phyloP scores from a whole-genome alignment of 192 early-diverging fungal species.

The Helicostylum pulchrum region DNA sequence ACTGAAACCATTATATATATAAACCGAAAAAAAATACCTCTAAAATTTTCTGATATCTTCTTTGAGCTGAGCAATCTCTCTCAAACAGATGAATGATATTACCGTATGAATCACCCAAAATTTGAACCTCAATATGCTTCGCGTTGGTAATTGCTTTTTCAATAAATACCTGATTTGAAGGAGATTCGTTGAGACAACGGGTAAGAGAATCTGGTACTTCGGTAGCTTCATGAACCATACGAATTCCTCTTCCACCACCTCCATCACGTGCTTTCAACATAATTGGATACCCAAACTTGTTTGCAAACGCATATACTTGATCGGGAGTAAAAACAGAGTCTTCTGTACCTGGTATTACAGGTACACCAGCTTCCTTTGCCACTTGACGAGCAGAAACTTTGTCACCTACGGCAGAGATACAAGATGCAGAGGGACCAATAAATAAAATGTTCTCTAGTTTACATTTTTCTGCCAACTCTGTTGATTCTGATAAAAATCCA shows the following conservation, averaged over 20 bases:
- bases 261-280: constrained; percentile 95
- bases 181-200: constrained; percentile 79
- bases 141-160: constrained; percentile 85
- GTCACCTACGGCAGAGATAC: constrained; percentile 59
- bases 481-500: constrained; percentile 91
- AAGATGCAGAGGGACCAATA: constrained; percentile 80
- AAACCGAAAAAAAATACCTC: constrained; percentile 66
- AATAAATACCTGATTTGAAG: constrained; percentile 79
- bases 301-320: constrained; percentile 54
- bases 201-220: constrained; percentile 81
- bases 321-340: constrained; percentile 4
- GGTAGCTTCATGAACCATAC: constrained; percentile 68
- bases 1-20: neutral
- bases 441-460: constrained; percentile 63
- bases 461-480: constrained; percentile 71
- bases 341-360: constrained; percentile 31
- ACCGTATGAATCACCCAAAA: constrained; percentile 84
- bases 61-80: constrained; percentile 89
- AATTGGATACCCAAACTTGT: constrained; percentile 85
- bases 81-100: constrained; percentile 90
- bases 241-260: constrained; percentile 95
- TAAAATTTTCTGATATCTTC: constrained; percentile 92
- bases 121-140: constrained; percentile 91
- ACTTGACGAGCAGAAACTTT: constrained; percentile 30
- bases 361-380: constrained; percentile 21